Evolutionary conservation across 164 flowering plant species (phyloP), one percentile per base, ranked within the genome.

Genomic region (grape (Vitis vinifera)): DNA sequence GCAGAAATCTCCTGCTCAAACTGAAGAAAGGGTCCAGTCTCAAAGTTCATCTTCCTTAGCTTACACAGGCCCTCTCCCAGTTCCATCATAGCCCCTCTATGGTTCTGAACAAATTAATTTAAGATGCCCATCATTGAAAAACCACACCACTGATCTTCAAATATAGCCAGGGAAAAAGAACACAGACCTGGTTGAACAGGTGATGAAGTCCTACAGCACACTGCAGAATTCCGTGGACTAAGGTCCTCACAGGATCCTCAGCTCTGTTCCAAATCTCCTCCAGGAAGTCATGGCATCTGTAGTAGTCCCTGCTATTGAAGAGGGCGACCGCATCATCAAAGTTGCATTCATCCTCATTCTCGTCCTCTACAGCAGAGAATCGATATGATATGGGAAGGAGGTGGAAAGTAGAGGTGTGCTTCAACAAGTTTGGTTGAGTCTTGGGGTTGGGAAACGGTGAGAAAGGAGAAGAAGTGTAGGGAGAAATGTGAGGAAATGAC

Each of bases 21-120:
- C 58, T 80, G 73, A 78, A 72, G 81, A 71, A 91, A 91, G 0
- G 97, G 97, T 10, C 94, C 97, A 7, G 65, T 76, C 2, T 71
- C 63, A 47, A 90, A 91, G 63, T 90, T 81, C 84, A 93, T 80
- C 81, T 90, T 93, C 63, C 88, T 73, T 10, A 93, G 87, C 84
- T 93, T 93, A 68, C 97, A 86, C 2, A 90, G 47, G 10, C 98
- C 97, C 68, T 93, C 98, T 62, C 97, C 98, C 67, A 93, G 63
- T 75, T 94, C 96, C 93, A 94, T 89, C 98, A 94, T 94, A 1
- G 98, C 98, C 58, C 98, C 98, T 67, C 76, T 86, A 68, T 94
- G 98, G 68, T 94, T 94, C 91, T 92, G 58, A 23, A 1, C n/a
- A 59, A 4, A 23, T 17, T 31, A 62, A 19, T 6, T 12, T 29